Conservation (phyloP, 768 basidiomycete species). For the Astraeus odoratus region DNA sequence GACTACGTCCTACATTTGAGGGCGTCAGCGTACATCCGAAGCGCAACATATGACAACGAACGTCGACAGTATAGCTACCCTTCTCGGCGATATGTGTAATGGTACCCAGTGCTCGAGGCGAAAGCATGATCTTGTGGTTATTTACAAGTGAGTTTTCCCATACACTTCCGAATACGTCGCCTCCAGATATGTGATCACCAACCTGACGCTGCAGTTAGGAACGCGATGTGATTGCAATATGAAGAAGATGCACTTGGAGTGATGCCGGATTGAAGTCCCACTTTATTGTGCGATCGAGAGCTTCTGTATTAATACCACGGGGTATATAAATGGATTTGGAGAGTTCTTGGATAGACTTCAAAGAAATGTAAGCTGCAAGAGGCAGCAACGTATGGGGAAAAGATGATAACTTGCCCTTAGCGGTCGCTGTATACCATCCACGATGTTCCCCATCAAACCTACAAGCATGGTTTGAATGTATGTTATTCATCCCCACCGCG, state of each 20-base stretch:
- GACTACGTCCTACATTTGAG: conserved; percentile 67
- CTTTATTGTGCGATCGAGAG: conserved; percentile 77
- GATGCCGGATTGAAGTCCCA: conserved; percentile 92
- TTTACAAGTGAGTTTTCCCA: conserved; percentile 97
- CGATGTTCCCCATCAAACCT: conserved; percentile 99
- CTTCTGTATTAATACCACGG: conserved; percentile 96
- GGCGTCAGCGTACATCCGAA: conserved; percentile 1
- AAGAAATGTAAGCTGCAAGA: conserved; percentile 3
- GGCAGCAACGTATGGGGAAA: conserved; percentile 1
- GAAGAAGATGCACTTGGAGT: conserved; percentile 50
- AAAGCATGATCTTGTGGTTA: conserved; percentile 96
- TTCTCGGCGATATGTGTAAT: conserved; percentile 91
- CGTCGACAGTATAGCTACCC: conserved; percentile 88
- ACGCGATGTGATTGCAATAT: background rate
- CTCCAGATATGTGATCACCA: conserved; percentile 95
- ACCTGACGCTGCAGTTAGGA: conserved; percentile 40
- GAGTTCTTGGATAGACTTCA: conserved; percentile 83
- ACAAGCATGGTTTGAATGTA: conserved; percentile 2
- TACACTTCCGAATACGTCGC: conserved; percentile 91
- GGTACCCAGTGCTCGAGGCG: conserved; percentile 90
- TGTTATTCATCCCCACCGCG: background rate
- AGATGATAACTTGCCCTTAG: conserved; percentile 52
- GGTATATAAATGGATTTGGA: conserved; percentile 99
- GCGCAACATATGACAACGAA: conserved; percentile 31
- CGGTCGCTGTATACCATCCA: conserved; percentile 94